Base-by-base conservation (phyloP, 306 rosid genomes). In the Lathyrus sativus region DNA sequence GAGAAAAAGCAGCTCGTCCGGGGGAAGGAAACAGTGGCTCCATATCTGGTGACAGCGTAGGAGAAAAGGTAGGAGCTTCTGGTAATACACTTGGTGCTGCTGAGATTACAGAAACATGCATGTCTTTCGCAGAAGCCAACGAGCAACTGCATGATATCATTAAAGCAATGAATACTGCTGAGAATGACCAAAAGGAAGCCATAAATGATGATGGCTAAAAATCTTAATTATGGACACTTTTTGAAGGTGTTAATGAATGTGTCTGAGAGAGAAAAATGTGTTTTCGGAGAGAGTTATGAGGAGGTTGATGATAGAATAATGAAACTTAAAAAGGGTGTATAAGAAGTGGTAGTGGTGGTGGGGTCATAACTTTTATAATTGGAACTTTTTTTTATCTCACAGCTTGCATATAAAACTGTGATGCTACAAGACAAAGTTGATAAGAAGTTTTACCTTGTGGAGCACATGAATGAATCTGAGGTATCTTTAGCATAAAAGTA, bases 1-100 rank as follows among this genome's bases (percentile, higher is more conserved):
- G 86, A 61, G 86, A 48, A 18, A 5, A 46, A 67, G 86, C 80
- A 6, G 38, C 50, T 51, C 72, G 28, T 18, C 78, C 73, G 3
- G 86, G 83, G 0, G 83, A 66, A 5, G 86, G 86, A 54, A 82
- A 78, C 35, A 82, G 62, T 3, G 86, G 86, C 13, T 82, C 83
- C 43, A 67, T 78, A 67, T 82, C 83, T 55, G 86, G 86, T 41
- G 86, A 82, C 4, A 82, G 56, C 59, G 83, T 11, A 6, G 83
- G 63, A 65, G 82, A 73, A 14, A 26, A 53, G 6, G 61, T 1
- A 65, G 85, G 79, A 7, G 77, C 19, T 35, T 22, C 80, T 53
- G 83, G 83, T 67, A 71, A 67, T 6, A 44, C 15, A 8, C 83
- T 63, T 74, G 86, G 83, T 74, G 86, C 78, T 55, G 80, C 78